phyloP scores from a whole-genome alignment of 805 yeast species.

The Wickerhamomyces ciferrii region DNA sequence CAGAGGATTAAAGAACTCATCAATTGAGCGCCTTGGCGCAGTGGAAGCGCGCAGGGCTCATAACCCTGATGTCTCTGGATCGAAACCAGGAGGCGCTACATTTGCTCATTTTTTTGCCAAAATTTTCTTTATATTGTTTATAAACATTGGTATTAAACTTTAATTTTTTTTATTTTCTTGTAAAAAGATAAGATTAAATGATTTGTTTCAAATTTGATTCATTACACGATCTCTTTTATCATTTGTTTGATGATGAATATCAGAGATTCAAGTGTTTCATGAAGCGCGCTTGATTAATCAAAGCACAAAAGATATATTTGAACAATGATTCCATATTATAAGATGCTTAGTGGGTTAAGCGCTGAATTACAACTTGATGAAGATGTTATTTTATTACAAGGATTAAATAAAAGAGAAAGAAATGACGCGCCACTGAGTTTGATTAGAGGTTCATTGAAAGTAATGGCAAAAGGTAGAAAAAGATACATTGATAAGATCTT shows the following conservation, averaged over 20 bases:
- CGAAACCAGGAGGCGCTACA: conserved; percentile 93
- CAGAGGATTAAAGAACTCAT: not conserved
- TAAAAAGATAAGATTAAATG: no score
- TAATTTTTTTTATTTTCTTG: no score
- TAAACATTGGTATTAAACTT: no score
- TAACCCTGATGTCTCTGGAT: conserved; percentile 97
- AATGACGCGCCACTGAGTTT: conserved; percentile 3
- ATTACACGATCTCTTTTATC: no score
- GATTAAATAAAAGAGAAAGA: conserved; percentile 13
- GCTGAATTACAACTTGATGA: conserved; percentile 6
- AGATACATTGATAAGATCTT: conserved; percentile 7
- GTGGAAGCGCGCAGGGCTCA: conserved; percentile 99
- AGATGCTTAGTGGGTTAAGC: conserved; percentile 2
- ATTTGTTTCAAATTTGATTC: no score
- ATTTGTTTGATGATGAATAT: no score
- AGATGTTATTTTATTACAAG: conserved; percentile 12
- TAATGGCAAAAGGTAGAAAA: conserved; percentile 5
- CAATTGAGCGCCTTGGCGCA: conserved; percentile 86
- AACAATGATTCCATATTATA: not conserved
- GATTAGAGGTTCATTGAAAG: conserved; percentile 9
- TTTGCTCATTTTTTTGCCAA: conserved; percentile 14
- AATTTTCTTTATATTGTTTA: not conserved
- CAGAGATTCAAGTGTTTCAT: no score
- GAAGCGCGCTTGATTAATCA: no score
- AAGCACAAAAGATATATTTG: not conserved